Conservation (phyloP, 2,329 filamentous ascomycete genomes). For the Lachnellula hyalina region DNA sequence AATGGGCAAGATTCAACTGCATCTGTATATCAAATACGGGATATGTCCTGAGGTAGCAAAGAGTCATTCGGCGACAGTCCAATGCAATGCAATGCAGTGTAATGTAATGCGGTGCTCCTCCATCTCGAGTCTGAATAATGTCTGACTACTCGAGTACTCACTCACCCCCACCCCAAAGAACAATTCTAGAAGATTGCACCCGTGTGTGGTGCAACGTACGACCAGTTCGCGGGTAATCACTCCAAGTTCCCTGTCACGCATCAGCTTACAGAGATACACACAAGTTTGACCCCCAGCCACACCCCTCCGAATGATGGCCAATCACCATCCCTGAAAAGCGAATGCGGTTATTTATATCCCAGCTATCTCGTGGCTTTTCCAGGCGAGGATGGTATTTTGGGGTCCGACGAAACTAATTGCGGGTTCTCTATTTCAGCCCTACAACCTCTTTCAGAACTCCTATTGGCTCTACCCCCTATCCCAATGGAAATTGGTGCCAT, state of each 20-base stretch:
- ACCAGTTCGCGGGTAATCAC: background rate
- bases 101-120: background rate
- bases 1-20: background rate
- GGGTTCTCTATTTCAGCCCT: slow-evolving; percentile 11
- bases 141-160: background rate
- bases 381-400: slow-evolving; percentile 3
- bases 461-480: background rate
- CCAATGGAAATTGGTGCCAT: background rate
- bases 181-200: background rate
- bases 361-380: slow-evolving; percentile 1
- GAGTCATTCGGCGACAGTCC: background rate
- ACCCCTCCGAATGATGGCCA: slow-evolving; percentile 3
- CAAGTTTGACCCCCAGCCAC: slow-evolving; percentile 3
- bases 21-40: no score
- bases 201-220: background rate
- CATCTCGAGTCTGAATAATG: background rate
- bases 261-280: background rate
- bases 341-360: slow-evolving; percentile 12
- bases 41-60: background rate
- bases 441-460: background rate
- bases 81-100: background rate
- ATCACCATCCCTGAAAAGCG: background rate
- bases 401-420: background rate
- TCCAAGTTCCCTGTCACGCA: background rate
- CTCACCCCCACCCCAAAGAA: background rate